phyloP scores from a whole-genome alignment of 495 filamentous ascomycete species.

The Neurospora sp. region DNA sequence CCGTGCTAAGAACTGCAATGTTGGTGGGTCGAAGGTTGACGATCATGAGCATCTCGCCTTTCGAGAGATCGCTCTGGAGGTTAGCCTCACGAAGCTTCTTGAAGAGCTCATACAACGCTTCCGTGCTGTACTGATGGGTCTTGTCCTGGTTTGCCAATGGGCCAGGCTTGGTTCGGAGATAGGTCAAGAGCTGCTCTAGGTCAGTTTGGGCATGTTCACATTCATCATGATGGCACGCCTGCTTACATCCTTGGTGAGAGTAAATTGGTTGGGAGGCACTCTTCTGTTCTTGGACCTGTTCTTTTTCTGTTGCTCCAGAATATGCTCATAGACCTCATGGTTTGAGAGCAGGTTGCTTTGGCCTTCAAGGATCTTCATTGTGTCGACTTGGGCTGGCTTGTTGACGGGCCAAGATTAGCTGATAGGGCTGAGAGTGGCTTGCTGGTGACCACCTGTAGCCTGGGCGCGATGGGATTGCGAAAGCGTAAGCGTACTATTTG shows the following conservation, averaged over 20 bases:
- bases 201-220: constrained; percentile 1
- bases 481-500: not conserved
- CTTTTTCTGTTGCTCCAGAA: constrained; percentile 28
- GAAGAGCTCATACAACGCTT: constrained; percentile 23
- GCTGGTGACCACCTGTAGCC: not conserved
- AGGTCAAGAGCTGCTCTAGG: constrained; percentile 23
- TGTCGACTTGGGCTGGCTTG: constrained; percentile 3
- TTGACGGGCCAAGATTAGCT: not conserved
- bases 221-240: not conserved
- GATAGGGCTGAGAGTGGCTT: not conserved
- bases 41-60: constrained; percentile 36
- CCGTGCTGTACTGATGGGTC: constrained; percentile 24
- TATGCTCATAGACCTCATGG: constrained; percentile 38
- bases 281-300: constrained; percentile 30
- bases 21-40: constrained; percentile 33
- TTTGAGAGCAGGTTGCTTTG: constrained; percentile 38
- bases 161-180: constrained; percentile 28
- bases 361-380: constrained; percentile 40
- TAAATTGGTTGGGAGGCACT: constrained; percentile 24
- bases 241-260: constrained; percentile 17
- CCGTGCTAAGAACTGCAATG: constrained; percentile 25
- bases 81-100: constrained; percentile 24
- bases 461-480: not conserved
- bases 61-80: constrained; percentile 28
- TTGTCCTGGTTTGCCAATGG: constrained; percentile 34